Conservation (phyloP, 306 rosid genomes). For the Gleditsia sinensis region DNA sequence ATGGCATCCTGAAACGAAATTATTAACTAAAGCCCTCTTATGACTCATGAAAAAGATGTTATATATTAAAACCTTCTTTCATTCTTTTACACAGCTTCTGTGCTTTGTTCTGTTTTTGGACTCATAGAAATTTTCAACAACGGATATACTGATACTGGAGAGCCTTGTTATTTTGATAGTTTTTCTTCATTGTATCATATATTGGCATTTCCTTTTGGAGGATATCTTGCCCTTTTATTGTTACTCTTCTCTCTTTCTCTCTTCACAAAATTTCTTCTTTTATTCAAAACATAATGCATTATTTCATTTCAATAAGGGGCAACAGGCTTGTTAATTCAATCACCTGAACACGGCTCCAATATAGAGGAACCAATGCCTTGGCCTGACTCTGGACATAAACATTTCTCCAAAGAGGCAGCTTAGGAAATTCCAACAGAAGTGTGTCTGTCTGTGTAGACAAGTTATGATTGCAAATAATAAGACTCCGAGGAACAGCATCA, state of each 20-base stretch:
- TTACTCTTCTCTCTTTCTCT: constrained; percentile 16
- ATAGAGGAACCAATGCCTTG: constrained; percentile 89
- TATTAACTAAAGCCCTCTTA: background rate
- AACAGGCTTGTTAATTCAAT: constrained; percentile 35
- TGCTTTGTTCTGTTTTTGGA: background rate
- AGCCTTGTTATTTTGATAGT: background rate
- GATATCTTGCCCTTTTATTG: background rate
- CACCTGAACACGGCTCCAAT: constrained; percentile 98
- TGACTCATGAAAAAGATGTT: background rate
- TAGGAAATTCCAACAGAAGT: constrained; percentile 83
- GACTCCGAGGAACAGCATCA: constrained; percentile 89
- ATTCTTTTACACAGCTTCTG: background rate
- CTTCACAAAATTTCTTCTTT: background rate
- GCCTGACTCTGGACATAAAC: constrained; percentile 82
- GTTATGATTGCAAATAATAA: constrained; percentile 76
- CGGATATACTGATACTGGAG: background rate
- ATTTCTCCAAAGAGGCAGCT: constrained; percentile 94
- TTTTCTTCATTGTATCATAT: background rate
- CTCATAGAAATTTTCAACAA: background rate
- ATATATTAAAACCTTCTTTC: background rate
- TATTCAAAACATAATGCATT: background rate
- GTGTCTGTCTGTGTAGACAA: constrained; percentile 86
- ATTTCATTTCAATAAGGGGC: constrained; percentile 7
- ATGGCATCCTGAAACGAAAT: background rate
- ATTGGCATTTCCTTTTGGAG: background rate